Evolutionary conservation across 169 alveolate genomes (phyloP).

Genomic region (Eimeria necatrix): DNA sequence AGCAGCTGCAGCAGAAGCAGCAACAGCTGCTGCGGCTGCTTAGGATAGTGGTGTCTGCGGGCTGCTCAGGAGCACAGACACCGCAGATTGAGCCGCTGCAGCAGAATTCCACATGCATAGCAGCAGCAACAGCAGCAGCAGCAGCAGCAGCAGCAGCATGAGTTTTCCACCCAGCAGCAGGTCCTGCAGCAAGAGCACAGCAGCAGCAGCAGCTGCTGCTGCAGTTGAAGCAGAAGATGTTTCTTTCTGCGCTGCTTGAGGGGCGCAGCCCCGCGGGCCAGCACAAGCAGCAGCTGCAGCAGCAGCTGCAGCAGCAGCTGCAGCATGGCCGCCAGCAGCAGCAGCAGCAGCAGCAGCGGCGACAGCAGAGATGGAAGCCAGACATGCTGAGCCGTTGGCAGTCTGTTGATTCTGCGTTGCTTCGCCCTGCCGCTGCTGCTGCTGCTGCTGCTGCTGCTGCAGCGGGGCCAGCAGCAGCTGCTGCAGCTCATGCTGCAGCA

Average conservation of each 20-base stretch:
- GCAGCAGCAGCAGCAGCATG: not conserved
- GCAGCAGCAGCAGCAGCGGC: constrained; percentile 43
- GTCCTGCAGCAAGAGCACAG: not conserved
- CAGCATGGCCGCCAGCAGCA: not conserved
- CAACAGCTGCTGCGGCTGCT: not conserved
- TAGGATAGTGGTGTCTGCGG: not conserved
- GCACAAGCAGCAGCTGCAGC: constrained; percentile 39
- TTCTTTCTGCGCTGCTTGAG: constrained; percentile 34
- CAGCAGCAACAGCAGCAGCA: not conserved
- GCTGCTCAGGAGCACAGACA: not conserved
- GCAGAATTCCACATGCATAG: not conserved
- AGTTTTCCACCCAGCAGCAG: no score
- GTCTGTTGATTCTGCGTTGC: not conserved
- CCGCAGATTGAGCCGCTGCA: no score
- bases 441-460: constrained; percentile 31
- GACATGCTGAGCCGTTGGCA: not conserved
- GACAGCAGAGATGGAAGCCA: constrained; percentile 12
- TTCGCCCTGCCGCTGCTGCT: no score
- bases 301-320: constrained; percentile 27
- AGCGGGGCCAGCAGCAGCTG: not conserved
- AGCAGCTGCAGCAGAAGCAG: not conserved
- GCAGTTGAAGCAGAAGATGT: not conserved
- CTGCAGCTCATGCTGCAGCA: not conserved
- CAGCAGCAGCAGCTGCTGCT: not conserved
- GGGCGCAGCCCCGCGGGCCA: not conserved